Evolutionary conservation across 2,329 filamentous ascomycete genomes (phyloP).

Genomic region (Aspergillus felis): DNA sequence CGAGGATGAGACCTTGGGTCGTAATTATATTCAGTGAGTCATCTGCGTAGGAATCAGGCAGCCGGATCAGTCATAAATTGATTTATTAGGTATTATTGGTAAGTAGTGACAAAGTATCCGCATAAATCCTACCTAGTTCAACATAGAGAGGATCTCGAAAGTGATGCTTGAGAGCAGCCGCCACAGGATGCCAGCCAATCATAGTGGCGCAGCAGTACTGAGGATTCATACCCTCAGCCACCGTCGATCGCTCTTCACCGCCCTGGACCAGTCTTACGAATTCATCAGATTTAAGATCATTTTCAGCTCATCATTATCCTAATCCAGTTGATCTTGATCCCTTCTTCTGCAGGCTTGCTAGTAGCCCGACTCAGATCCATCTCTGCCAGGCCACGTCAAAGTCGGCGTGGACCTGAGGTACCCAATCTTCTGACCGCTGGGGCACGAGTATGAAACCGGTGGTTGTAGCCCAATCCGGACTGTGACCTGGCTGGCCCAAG

Average conservation of each 20-base stretch:
- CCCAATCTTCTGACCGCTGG: not conserved
- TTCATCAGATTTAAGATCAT: not conserved
- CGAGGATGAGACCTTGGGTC: not conserved
- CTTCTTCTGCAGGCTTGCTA: not conserved
- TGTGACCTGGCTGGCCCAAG: not conserved
- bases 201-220: not conserved
- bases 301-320: not conserved
- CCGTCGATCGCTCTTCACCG: not conserved
- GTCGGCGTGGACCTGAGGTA: not conserved
- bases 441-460: not conserved
- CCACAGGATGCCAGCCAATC: not conserved
- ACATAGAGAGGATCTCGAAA: not conserved
- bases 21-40: not conserved
- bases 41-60: not conserved
- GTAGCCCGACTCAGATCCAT: not conserved
- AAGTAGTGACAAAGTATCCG: not conserved
- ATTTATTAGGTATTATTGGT: not conserved
- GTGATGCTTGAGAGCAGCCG: not conserved
- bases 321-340: not conserved
- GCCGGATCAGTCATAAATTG: not conserved
- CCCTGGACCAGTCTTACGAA: not conserved
- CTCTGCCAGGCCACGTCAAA: not conserved
- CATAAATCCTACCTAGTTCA: not conserved
- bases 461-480: not conserved
- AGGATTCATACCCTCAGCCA: not conserved